Evolutionary conservation across 1,284 basidiomycete genomes (phyloP).

Genomic region (Tilletia walkeri): DNA sequence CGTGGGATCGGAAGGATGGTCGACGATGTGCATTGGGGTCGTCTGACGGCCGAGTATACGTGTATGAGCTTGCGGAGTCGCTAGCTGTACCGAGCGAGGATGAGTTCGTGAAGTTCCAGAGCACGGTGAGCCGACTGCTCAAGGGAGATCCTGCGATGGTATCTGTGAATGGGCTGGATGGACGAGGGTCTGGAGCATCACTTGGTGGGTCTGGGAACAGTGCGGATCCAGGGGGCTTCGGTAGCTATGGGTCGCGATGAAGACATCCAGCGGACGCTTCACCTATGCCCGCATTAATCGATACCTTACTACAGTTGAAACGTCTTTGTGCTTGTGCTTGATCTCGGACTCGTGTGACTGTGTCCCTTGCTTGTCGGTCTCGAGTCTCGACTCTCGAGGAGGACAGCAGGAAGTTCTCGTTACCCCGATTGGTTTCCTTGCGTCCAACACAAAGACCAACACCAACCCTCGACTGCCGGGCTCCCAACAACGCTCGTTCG

Average conservation of each 20-base stretch:
- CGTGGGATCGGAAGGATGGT: slow-evolving; percentile 85
- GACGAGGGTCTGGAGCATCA: neutral
- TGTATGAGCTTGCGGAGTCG: slow-evolving; percentile 65
- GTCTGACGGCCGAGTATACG: slow-evolving; percentile 84
- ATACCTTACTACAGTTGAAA: too few relatives aligned
- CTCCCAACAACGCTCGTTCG: too few relatives aligned
- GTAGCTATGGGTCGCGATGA: slow-evolving; percentile 3
- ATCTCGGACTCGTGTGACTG: too few relatives aligned
- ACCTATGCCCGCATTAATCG: too few relatives aligned
- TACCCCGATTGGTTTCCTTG: too few relatives aligned
- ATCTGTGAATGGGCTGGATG: neutral
- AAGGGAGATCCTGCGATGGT: neutral
- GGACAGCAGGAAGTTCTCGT: too few relatives aligned
- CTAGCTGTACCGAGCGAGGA: slow-evolving; percentile 34
- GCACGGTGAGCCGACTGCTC: slow-evolving; percentile 22
- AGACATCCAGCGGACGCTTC: too few relatives aligned
- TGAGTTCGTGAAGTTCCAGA: slow-evolving; percentile 37
- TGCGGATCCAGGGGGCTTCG: neutral
- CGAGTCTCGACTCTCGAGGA: too few relatives aligned
- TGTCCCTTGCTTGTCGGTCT: too few relatives aligned
- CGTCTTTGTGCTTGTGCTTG: too few relatives aligned
- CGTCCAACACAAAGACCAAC: too few relatives aligned
- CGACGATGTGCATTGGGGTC: slow-evolving; percentile 81
- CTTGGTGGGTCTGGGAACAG: neutral
- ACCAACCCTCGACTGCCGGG: too few relatives aligned